Base-by-base conservation (phyloP, 805 yeast species). In the Schwanniomyces polymorphus region DNA sequence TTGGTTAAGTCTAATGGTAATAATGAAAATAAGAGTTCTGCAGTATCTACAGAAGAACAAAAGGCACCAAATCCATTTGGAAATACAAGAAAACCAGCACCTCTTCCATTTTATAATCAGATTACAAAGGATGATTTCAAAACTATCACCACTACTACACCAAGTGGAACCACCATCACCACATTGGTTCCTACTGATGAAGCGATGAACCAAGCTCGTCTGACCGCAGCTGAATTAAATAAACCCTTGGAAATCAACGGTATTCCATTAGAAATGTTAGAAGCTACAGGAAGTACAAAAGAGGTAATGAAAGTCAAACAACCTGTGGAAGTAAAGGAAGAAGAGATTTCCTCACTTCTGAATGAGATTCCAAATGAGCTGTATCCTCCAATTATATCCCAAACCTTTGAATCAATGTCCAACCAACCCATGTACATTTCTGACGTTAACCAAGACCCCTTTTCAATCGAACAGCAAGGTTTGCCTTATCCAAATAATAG, bases 161-260 rank as follows among this genome's bases (percentile, higher is more conserved):
- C 97, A 1, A 88, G 88, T 55, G 97, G 97, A 46, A 91, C 97
- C 0, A 88, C 97, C 0, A 78, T 90, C 18, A 91, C 97, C 0
- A 90, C 91, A 0, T 76, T 91, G 53, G 91, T 89, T 1, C 97
- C 97, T 2, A 89, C 96, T 0, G 86, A 86, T 59, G 81, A 80
- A 50, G 94, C 95, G 0, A 75, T 88, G 69, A 68, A 68, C 27
- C 80, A 78, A 46, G 88, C 88, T 0, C 75, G 80, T 18, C 79
- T 79, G 38, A 72, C 74, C 47, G 86, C 84, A 18, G 81, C 81
- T 9, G 85, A 83, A 10, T 55, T 76, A 41, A 63, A 82, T 31
- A 74, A 67, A 48, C 81, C 85, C 11, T 68, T 78, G 40, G 84
- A 81, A 49, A 84, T 84, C 50, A 84, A 84, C 54, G 89, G 89